phyloP scores from a whole-genome alignment of 148 eudicot species.

The Amaranthus palmeri region DNA sequence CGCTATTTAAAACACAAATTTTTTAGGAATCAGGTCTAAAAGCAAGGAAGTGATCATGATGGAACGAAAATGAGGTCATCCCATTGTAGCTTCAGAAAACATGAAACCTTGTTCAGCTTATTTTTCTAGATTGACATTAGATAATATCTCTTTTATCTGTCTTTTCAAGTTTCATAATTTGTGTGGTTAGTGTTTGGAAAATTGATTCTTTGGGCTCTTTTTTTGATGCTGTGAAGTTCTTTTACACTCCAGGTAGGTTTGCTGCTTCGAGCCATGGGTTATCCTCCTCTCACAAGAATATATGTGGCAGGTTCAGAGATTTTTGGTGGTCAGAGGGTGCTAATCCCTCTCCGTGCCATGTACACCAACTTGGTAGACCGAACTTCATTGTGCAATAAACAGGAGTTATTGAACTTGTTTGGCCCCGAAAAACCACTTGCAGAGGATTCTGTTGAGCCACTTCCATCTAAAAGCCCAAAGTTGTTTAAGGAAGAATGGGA shows the following conservation, averaged over 20 bases:
- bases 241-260: slow-evolving; percentile 67
- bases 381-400: slow-evolving; percentile 78
- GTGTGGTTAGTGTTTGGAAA: background rate
- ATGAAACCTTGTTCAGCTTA: background rate
- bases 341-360: slow-evolving; percentile 90
- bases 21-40: too few species aligned
- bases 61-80: too few species aligned
- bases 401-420: slow-evolving; percentile 49
- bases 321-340: slow-evolving; percentile 90
- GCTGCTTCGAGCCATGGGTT: slow-evolving; percentile 88
- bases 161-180: background rate
- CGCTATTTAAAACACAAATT: too few species aligned
- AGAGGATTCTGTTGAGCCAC: slow-evolving; percentile 32
- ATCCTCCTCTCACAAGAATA: slow-evolving; percentile 82
- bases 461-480: slow-evolving; percentile 52
- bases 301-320: slow-evolving; percentile 87
- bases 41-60: too few species aligned
- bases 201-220: background rate
- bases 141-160: background rate
- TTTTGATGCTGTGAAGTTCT: slow-evolving; percentile 6
- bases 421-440: slow-evolving; percentile 70
- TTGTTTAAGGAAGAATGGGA: slow-evolving; percentile 75
- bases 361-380: slow-evolving; percentile 83
- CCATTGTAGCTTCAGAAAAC: too few species aligned
- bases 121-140: background rate